A percentile compares a stretch with the other conserved stretches of the same genome.
phyloP scores from a whole-genome alignment of 441 rosid species.

The Erodium moschatum region DNA sequence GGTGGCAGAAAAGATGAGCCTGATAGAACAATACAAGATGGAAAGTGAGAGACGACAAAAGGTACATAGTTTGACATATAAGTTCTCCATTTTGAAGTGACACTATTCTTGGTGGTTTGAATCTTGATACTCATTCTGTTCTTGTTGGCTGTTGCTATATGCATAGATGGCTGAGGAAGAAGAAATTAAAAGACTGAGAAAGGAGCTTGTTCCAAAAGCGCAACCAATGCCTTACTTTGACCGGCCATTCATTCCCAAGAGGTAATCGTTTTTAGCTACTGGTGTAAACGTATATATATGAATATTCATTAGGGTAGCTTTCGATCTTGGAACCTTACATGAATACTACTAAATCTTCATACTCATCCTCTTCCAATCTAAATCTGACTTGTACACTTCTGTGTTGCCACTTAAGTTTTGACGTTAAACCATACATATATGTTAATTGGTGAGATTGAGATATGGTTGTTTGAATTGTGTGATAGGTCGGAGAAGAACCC shows the following conservation, averaged over 20 bases:
- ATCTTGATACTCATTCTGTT: neutral
- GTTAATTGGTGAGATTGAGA: neutral
- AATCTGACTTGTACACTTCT: neutral
- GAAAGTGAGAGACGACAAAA: constrained; percentile 79
- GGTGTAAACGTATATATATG: neutral
- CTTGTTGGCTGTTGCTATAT: neutral
- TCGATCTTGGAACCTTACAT: neutral
- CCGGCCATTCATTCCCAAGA: constrained; percentile 79
- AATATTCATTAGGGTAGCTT: neutral
- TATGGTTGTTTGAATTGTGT: neutral
- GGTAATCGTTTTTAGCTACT: constrained; percentile 32
- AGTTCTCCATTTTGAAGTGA: neutral
- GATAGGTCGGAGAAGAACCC: constrained; percentile 70
- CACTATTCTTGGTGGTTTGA: neutral
- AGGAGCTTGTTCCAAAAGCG: constrained; percentile 84
- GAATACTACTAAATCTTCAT: too few relatives aligned
- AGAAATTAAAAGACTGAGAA: constrained; percentile 67
- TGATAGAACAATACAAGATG: constrained; percentile 75
- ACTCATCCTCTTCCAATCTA: neutral
- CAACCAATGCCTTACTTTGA: constrained; percentile 99
- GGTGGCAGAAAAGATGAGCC: constrained; percentile 71
- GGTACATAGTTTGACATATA: constrained; percentile 30
- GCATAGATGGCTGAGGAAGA: constrained; percentile 79
- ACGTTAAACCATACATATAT: too few relatives aligned
- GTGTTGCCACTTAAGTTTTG: neutral